Conservation (phyloP, 1,284 basidiomycete species). For the Ustilago tritici region DNA sequence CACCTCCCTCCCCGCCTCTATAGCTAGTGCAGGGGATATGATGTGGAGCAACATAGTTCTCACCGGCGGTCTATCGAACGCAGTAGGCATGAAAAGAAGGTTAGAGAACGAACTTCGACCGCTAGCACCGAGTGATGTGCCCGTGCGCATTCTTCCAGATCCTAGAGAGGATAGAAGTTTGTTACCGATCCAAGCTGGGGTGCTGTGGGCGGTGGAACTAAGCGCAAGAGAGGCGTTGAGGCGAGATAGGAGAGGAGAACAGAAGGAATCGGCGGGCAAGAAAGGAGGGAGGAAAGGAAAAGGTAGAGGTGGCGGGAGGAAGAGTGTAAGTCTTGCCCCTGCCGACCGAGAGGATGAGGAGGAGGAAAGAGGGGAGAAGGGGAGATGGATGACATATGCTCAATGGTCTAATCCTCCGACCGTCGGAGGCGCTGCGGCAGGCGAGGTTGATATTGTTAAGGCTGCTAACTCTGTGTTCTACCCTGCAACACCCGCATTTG, state of each 20-base stretch:
- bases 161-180: slow-evolving; percentile 8
- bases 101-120: slow-evolving; percentile 72
- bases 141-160: slow-evolving; percentile 21
- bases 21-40: slow-evolving; percentile 78
- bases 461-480: slow-evolving; percentile 28
- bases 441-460: slow-evolving; percentile 15
- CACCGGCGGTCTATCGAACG: slow-evolving; percentile 83
- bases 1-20: slow-evolving; percentile 3
- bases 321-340: background rate
- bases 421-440: background rate
- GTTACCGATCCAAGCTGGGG: slow-evolving; percentile 10
- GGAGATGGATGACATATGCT: slow-evolving; percentile 35
- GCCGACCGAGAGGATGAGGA: background rate
- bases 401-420: slow-evolving; percentile 22
- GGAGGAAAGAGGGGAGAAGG: background rate
- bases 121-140: slow-evolving; percentile 49
- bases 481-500: background rate
- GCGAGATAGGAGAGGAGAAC: background rate
- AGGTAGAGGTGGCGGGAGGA: background rate
- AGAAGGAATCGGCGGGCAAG: background rate
- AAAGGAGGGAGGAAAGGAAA: slow-evolving; percentile 12
- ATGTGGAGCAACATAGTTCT: slow-evolving; percentile 93
- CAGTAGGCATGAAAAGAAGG: slow-evolving; percentile 80
- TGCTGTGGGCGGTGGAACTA: slow-evolving; percentile 20
- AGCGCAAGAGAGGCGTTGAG: slow-evolving; percentile 5